phyloP scores from a whole-genome alignment of 352 stramenopile genomes.

The Phytopythium sindhum region DNA sequence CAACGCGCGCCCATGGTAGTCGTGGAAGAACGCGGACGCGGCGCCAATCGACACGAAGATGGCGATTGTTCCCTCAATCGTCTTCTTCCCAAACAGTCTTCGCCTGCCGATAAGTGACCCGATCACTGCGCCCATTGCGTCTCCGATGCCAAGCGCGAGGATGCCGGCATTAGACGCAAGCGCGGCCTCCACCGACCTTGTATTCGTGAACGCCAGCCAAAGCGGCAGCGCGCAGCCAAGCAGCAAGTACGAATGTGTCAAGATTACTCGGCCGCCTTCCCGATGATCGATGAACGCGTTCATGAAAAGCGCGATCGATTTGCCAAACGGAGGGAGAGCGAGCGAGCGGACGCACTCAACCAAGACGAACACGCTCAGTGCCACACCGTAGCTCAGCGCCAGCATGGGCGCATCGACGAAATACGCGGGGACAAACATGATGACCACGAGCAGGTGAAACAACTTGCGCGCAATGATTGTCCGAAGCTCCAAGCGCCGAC shows the following conservation, averaged over 20 bases:
- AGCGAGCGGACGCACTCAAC: slow-evolving; percentile 65
- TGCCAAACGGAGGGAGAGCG: slow-evolving; percentile 52
- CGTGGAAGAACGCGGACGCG: slow-evolving; percentile 47
- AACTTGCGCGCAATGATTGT: slow-evolving; percentile 80
- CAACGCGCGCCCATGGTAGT: slow-evolving; percentile 24
- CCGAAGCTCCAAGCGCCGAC: slow-evolving; percentile 30
- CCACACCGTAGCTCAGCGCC: slow-evolving; percentile 74
- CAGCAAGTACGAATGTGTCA: slow-evolving; percentile 80
- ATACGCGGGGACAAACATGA: slow-evolving; percentile 75
- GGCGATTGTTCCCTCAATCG: slow-evolving; percentile 53
- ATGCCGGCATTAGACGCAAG: slow-evolving; percentile 66
- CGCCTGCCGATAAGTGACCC: slow-evolving; percentile 47
- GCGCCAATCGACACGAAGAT: slow-evolving; percentile 58
- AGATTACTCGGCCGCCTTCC: slow-evolving; percentile 58
- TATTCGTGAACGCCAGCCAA: slow-evolving; percentile 38
- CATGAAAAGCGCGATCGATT: slow-evolving; percentile 55
- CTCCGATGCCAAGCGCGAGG: slow-evolving; percentile 62
- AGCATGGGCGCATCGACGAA: slow-evolving; percentile 55
- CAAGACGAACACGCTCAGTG: slow-evolving; percentile 64
- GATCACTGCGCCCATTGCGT: slow-evolving; percentile 72
- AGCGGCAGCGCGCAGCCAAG: slow-evolving; percentile 71
- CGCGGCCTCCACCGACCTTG: neutral
- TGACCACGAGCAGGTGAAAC: slow-evolving; percentile 74
- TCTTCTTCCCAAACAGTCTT: slow-evolving; percentile 64
- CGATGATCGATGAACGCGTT: slow-evolving; percentile 72